A percentile compares a stretch with the other conserved stretches of the same genome.
Evolutionary conservation across 2,329 filamentous ascomycete genomes (phyloP).

Genomic region (Aspergillus costaricaensis): DNA sequence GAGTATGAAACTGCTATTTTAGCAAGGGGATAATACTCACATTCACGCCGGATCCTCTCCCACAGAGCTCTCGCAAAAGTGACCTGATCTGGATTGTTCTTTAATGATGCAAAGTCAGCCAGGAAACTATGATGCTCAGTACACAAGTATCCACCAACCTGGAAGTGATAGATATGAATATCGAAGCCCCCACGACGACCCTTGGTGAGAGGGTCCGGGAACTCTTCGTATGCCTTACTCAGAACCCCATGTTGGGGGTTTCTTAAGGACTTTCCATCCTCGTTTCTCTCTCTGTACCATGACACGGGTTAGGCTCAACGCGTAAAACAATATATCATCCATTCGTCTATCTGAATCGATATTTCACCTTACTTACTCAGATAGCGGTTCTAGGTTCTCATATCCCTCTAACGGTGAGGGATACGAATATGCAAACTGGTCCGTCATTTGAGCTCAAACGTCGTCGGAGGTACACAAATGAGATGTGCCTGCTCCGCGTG

Average conservation of each 20-base stretch:
- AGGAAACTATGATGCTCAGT: neutral
- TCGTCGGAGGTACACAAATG: neutral
- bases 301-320: neutral
- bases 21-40: constrained; percentile 47
- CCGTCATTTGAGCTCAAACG: constrained; percentile 44
- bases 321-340: neutral
- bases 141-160: constrained; percentile 35
- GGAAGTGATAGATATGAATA: constrained; percentile 81
- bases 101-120: constrained; percentile 12
- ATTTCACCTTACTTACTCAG: constrained; percentile 38
- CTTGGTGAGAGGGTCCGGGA: constrained; percentile 68
- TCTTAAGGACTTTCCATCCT: constrained; percentile 75
- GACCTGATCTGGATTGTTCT: constrained; percentile 61
- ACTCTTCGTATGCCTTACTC: constrained; percentile 70
- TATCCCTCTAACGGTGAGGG: constrained; percentile 58
- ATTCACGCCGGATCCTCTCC: constrained; percentile 78
- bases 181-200: constrained; percentile 74
- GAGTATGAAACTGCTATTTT: neutral
- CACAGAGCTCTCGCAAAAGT: constrained; percentile 72
- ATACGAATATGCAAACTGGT: constrained; percentile 56
- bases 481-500: neutral
- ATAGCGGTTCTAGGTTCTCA: constrained; percentile 50
- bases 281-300: constrained; percentile 55
- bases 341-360: neutral
- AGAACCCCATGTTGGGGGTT: constrained; percentile 64